A percentile compares a stretch with the other conserved stretches of the same genome.
Evolutionary conservation across 1,284 basidiomycete species (phyloP).

Genomic region (Ceratobasidium sp.): DNA sequence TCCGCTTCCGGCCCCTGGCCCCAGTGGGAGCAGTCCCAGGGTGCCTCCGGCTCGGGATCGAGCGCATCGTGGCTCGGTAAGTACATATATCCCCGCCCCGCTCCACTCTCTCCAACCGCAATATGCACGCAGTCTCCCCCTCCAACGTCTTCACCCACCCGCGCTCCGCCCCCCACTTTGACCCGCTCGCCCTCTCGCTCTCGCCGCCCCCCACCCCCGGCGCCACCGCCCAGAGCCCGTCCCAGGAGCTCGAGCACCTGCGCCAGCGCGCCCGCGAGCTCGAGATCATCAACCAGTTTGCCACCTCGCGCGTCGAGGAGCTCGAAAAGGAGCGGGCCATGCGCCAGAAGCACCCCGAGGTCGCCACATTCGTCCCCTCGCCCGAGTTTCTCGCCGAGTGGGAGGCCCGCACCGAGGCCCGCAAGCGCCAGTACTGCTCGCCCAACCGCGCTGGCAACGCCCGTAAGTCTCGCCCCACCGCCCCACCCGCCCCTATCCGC

Average conservation of each 20-base stretch:
- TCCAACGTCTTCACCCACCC: conserved; percentile 42
- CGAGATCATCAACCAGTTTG: conserved; percentile 41
- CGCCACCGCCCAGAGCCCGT: conserved; percentile 19
- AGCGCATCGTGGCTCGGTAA: conserved; percentile 43
- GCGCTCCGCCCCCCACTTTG: conserved; percentile 28
- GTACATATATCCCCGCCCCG: conserved; percentile 35
- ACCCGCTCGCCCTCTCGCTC: conserved; percentile 26
- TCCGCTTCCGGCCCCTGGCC: conserved; percentile 29
- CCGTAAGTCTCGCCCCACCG: conserved; percentile 36
- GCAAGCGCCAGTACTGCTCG: conserved; percentile 41
- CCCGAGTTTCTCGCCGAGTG: conserved; percentile 25
- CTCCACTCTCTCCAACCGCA: conserved; percentile 11
- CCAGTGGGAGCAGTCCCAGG: conserved; percentile 44
- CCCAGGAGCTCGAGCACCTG: conserved; percentile 38
- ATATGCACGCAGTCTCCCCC: conserved; percentile 42
- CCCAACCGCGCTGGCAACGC: conserved; percentile 44
- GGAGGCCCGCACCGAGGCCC: conserved; percentile 35
- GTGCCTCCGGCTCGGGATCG: conserved; percentile 37
- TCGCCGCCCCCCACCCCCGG: conserved; percentile 35
- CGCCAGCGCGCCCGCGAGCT: conserved; percentile 40
- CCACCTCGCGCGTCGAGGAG: conserved; percentile 37
- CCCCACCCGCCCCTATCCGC: conserved; percentile 42
- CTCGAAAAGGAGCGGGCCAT: conserved; percentile 26
- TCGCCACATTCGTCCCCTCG: not conserved
- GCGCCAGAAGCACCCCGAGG: conserved; percentile 2